Base-by-base conservation (phyloP, 2,329 filamentous ascomycete genomes). In the Phialophora tarda region DNA sequence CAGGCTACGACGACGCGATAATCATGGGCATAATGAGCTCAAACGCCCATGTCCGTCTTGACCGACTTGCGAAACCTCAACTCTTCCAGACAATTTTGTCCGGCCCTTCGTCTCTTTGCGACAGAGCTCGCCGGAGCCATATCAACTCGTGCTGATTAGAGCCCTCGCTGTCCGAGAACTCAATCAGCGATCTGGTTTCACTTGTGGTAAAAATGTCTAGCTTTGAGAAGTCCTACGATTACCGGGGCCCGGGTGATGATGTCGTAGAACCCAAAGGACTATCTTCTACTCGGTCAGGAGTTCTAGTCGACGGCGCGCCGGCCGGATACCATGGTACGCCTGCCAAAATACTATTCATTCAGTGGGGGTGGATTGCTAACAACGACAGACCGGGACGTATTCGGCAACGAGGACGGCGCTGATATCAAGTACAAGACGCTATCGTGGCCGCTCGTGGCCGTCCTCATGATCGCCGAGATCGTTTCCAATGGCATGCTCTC, bases 391-490 rank as follows among this genome's bases (percentile, higher is more conserved):
- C 72, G 75, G 12, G 81, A 82, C 62, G 78, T 82, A 32, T 81
- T 82, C 70, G 81, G 80, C 1, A 70, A 77, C 60, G 76, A 78
- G 64, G 75, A 75, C 38, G 69, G 68, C 21, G 75, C 78, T 53
- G 71, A 77, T 62, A 85, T 85, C 74, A 81, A 83, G 67, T 86
- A 85, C 77, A 84, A 84, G 71, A 84, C 82, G 0, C 72, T 85
- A 12, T 80, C 79, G 23, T 85, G 83, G 84, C 81, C 78, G 44
- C 75, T 85, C 41, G 83, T 85, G 3, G 79, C 83, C 8, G 75
- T 84, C 4, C 76, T 86, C 65, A 86, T 85, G 83, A 84, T 86
- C 57, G 82, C 84, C 14, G 84, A 86, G 73, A 85, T 85, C 63
- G 82, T 85, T 1, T 81, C 78, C 44, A 84, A 83, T 67, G 84